Base-by-base conservation (phyloP, 2,329 filamentous ascomycete species). In the Epichloe uncinata region DNA sequence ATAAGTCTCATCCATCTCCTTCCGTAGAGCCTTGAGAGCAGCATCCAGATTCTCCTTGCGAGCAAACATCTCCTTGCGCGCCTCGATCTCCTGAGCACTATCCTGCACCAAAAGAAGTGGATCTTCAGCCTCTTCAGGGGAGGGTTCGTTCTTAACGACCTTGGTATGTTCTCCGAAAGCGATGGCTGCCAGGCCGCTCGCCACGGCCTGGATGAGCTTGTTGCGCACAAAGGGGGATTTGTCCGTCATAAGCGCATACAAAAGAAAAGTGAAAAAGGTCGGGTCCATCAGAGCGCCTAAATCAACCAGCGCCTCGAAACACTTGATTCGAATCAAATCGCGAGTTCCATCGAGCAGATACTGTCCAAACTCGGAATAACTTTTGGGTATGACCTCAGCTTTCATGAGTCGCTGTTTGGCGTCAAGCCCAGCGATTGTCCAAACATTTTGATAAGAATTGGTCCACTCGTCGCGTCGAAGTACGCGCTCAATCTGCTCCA, bases 381-480 rank as follows among this genome's bases (percentile, higher is more conserved):
- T 69, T 34, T 67, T 61, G 1, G 74, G 72, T 35, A 84, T 81
- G 15, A 83, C 73, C 15, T 75, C 73, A 3, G 77, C 76, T 64
- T 82, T 81, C 80, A 84, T 84, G 47, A 84, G 65, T 40, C 68
- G 70, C 58, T 74, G 72, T 58, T 81, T 78, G 50, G 81, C 81
- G 50, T 81, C 74, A 42, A 84, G 64, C 4, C 77, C 77, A 18
- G 81, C 76, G 54, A 74, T 72, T 16, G 81, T 82, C 72, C 79
- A 81, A 49, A 81, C 73, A 53, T 85, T 85, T 52, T 84, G 79
- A 58, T 82, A 83, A 3, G 81, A 84, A 52, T 77, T 71, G 15
- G 78, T 78, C 74, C 82, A 85, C 60, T 84, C 80, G 58, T 85
- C 82, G 66, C 81, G 81, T 20, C 81, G 73, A 45, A 81, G 73